Base-by-base conservation (phyloP, 2,329 filamentous ascomycete species). In the Dothistroma septosporum region DNA sequence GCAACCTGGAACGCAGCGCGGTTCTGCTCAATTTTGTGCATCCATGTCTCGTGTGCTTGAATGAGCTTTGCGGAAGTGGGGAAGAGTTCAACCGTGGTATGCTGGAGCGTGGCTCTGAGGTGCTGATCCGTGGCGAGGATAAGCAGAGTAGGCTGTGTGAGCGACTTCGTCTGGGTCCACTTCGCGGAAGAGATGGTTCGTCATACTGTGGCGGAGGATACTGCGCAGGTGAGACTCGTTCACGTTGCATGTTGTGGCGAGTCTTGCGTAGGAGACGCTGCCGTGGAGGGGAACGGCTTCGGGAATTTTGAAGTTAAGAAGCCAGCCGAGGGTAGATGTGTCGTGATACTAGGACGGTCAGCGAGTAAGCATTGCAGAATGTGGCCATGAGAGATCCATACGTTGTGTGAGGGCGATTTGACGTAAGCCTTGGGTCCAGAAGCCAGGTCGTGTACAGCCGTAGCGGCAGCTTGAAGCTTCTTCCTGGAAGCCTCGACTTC, bases 31-130 rank as follows among this genome's bases (percentile, higher is more conserved):
- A 57, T 61, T 21, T 58, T 47, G 11, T 60, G 61, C 41, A 44
- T 44, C 64, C 64, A 68, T 60, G 60, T 63, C 53, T 67, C 37
- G 7, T 62, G 64, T 1, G 64, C 63, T 44, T 68, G 64, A 5
- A 61, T 52, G 5, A 55, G 24, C 8, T 64, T 61, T 4, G 56
- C 55, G 4, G 57, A 35, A 21, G 46, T 50, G 1, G 32, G 28
- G 31, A 53, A 61, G 54, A 49, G 50, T 46, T 64, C 59, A 19
- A 62, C 62, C 2, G 57, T 57, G 14, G 41, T 58, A 33, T 57
- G 57, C 4, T 57, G 53, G 8, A 61, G 44, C 59, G 56, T 60
- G 41, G 57, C 49, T 22, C 53, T 22, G 4, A 64, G 52, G 19
- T 50, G 44, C 21, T 49, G 31, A 12, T 62, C 50, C 6, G 49